A percentile compares a stretch with the other conserved stretches of the same genome.
Conservation (phyloP, 495 filamentous ascomycete species). For the Hypoxylon subgilvum region DNA sequence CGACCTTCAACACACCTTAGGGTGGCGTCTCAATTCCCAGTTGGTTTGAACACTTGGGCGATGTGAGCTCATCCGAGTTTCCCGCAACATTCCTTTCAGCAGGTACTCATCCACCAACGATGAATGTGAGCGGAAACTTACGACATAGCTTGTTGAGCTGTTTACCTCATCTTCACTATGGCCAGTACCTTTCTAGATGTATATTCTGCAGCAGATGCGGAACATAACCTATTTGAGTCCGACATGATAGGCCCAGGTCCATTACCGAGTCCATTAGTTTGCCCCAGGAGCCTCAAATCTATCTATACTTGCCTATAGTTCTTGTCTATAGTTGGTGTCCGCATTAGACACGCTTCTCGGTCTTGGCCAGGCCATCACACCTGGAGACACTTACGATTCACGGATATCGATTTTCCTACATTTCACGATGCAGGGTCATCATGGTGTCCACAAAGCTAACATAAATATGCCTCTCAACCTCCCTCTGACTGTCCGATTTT, state of each 20-base stretch:
- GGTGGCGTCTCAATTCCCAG: background rate
- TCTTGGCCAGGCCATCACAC: background rate
- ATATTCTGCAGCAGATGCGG: background rate
- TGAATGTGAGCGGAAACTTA: too few relatives aligned
- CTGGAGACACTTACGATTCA: background rate
- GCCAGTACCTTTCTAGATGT: too few relatives aligned
- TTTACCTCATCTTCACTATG: constrained; percentile 1
- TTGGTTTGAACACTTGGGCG: too few relatives aligned
- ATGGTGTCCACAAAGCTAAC: background rate
- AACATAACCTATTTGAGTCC: constrained; percentile 32
- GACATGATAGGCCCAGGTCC: background rate
- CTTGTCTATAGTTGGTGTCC: constrained; percentile 4
- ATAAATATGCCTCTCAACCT: constrained; percentile 15
- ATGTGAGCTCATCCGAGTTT: too few relatives aligned
- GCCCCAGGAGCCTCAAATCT: background rate
- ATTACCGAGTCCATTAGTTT: background rate
- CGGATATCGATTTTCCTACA: background rate
- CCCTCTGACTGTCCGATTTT: background rate
- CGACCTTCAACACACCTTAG: too few relatives aligned
- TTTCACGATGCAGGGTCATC: background rate
- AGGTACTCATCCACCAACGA: too few relatives aligned
- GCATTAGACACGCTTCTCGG: constrained; percentile 1
- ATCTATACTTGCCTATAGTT: constrained; percentile 10
- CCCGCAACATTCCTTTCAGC: too few relatives aligned
- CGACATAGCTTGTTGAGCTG: background rate